Conservation (phyloP, 768 basidiomycete species). For the Calocera viscosa region DNA sequence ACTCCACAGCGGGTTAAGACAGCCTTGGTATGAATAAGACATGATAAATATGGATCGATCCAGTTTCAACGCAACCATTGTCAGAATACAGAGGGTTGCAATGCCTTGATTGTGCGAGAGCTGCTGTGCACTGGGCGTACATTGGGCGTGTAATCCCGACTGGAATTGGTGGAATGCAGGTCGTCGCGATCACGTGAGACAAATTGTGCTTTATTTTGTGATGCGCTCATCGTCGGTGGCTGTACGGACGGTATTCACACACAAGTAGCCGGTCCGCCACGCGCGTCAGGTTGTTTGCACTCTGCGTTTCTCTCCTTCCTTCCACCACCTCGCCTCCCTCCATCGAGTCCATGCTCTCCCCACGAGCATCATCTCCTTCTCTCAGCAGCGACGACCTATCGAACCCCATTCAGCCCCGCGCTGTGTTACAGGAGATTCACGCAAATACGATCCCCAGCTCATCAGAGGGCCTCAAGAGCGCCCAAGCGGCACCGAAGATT, state of each 20-base stretch:
- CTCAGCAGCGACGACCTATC: background rate
- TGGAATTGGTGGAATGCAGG: background rate
- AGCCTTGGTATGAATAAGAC: no score
- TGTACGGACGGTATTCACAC: background rate
- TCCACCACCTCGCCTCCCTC: background rate
- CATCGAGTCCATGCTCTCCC: background rate
- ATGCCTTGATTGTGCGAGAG: background rate
- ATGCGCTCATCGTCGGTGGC: constrained; percentile 6
- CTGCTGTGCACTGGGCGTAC: background rate
- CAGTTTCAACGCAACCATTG: no score
- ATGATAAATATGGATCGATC: no score
- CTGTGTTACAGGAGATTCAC: background rate
- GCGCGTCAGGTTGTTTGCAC: background rate
- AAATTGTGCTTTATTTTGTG: constrained; percentile 1
- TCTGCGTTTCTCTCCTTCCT: background rate
- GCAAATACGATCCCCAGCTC: background rate
- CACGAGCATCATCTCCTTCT: background rate
- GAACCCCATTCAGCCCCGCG: background rate
- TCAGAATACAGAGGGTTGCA: no score
- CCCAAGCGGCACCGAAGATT: background rate
- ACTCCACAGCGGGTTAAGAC: no score
- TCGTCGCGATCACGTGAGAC: constrained; percentile 5
- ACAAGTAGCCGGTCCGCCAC: background rate
- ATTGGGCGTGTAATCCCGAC: background rate
- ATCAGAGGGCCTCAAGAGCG: background rate